Evolutionary conservation across 1,139 yeast genomes (phyloP), one percentile per base, ranked within the genome.

Genomic region (Yamadazyma sp.): DNA sequence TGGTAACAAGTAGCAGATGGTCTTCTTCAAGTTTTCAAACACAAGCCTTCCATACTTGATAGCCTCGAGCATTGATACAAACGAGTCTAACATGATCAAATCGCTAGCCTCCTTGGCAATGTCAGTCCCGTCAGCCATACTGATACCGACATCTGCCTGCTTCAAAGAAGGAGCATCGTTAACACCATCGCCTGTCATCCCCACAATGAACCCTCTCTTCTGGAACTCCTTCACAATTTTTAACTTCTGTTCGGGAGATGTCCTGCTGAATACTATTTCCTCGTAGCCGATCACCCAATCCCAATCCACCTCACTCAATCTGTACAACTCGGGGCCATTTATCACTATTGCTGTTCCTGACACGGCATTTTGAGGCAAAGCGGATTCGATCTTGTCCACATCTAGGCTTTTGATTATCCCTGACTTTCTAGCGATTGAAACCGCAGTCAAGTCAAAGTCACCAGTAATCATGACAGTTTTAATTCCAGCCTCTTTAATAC

Each of bases 91-190:
- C 34, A 76, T 57, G 23, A 77, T 66, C 50, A 77, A 53, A 52
- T 77, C 82, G 24, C 79, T 66, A 0, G 82, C 81, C 45, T 76
- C 81, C 49, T 75, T 69, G n/a, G 82, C 82, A 47, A 77, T 70
- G 48, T 77, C 82, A 16, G 79, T 68, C 3, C 78, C 82, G 36
- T 64, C 68, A 5, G 64, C 66, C 62, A 76, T 63, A 2, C 80
- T 74, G 43, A 77, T 72, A 31, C 81, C 81, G 40, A 75, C 66
- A 53, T 75, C 77, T 2, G 80, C 77, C 45, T 69, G 73, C 47
- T 67, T 71, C 45, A 74, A 61, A 0, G 79, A 69, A 5, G 80
- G 80, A 0, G 79, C 75, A 55, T 75, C 79, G 47, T 75, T 75
- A 34, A 75, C 73, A 45, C 80, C 80, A 52, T 74, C 79, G 22